A percentile compares a stretch with the other conserved stretches of the same genome.
These are phyloP conservation scores for Boletus rex-veris DNA, from an alignment of 768 basidiomycete genomes.

Conservation along the genomic window DNA sequence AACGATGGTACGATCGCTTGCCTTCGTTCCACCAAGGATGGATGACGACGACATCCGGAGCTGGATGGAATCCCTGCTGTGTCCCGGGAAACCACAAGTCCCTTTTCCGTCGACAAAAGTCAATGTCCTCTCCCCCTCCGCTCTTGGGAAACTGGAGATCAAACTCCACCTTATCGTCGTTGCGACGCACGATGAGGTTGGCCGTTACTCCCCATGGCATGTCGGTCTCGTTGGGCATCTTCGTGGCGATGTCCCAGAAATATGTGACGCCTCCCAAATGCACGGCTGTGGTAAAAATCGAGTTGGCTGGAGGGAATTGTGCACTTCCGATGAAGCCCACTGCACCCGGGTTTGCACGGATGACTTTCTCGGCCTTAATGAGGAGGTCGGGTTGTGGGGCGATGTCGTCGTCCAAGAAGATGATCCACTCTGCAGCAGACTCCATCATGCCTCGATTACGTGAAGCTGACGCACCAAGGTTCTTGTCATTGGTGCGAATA, in stretches of 20 bases:
- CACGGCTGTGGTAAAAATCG: constrained; percentile 50
- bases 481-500: constrained; percentile 46
- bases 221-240: constrained; percentile 39
- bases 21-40: constrained; percentile 60
- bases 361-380: constrained; percentile 43
- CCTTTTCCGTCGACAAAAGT: constrained; percentile 52
- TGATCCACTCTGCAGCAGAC: constrained; percentile 54
- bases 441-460: constrained; percentile 54
- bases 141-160: constrained; percentile 55
- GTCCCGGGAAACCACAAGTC: constrained; percentile 33
- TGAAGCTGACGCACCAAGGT: constrained; percentile 51
- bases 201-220: constrained; percentile 65
- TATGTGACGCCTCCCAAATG: constrained; percentile 56
- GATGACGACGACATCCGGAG: constrained; percentile 46
- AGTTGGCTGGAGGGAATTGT: constrained; percentile 45
- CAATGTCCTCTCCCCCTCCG: constrained; percentile 62
- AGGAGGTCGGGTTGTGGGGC: constrained; percentile 42
- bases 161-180: constrained; percentile 44
- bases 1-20: constrained; percentile 44
- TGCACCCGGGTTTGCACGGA: constrained; percentile 44
- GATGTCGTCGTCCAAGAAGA: constrained; percentile 63
- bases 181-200: constrained; percentile 50
- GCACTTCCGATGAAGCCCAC: constrained; percentile 55
- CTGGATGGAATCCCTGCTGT: constrained; percentile 44
- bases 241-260: constrained; percentile 60